Conservation (phyloP, 2,329 filamentous ascomycete species). For the Ploettnerulaceae sp. region DNA sequence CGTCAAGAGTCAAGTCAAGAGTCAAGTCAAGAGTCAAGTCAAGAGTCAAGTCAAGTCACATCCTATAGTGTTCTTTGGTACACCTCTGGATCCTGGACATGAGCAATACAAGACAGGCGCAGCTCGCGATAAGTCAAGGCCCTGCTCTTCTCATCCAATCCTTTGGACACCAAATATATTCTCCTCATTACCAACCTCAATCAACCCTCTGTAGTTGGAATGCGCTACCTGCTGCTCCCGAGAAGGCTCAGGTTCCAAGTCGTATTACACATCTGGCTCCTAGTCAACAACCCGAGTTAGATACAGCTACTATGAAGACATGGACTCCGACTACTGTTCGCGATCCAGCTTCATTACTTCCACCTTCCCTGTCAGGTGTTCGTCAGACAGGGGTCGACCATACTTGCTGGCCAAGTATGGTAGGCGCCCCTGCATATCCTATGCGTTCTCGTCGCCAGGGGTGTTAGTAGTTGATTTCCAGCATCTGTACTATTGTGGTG, state of each 20-base stretch:
- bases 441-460: slow-evolving; percentile 2
- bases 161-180: background rate
- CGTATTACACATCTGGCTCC: no score
- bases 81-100: background rate
- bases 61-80: no score
- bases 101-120: background rate
- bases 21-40: background rate
- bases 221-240: slow-evolving; percentile 1
- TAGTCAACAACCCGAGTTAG: no score
- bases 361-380: slow-evolving; percentile 2
- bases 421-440: background rate
- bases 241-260: slow-evolving; percentile 5
- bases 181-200: background rate
- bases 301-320: no score
- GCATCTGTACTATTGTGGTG: no score
- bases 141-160: background rate
- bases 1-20: background rate
- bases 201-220: background rate
- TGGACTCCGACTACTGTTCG: background rate
- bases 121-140: background rate
- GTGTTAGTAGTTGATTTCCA: background rate
- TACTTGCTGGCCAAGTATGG: background rate
- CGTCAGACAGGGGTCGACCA: background rate
- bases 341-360: background rate
- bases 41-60: background rate